These are phyloP conservation scores for Aspergillus coremiiformis DNA, from an alignment of 495 filamentous ascomycete genomes.

Conservation along the genomic window DNA sequence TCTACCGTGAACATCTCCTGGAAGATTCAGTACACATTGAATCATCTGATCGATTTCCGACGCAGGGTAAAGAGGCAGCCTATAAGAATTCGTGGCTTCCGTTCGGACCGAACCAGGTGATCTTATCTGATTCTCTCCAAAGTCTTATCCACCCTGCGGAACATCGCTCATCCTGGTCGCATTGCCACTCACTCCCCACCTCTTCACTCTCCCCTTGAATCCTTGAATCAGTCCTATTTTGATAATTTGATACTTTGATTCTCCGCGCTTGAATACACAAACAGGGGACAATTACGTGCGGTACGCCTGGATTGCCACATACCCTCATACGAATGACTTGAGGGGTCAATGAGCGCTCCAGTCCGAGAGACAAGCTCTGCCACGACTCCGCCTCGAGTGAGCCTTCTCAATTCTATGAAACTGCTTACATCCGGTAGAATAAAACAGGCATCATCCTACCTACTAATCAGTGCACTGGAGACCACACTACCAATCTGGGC, in stretches of 20 bases:
- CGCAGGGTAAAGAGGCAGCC: not conserved
- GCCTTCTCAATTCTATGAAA: not conserved
- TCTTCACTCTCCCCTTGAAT: constrained; percentile 6
- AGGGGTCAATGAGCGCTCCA: constrained; percentile 6
- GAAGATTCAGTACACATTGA: not conserved
- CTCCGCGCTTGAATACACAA: not conserved
- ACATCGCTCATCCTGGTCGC: constrained; percentile 5
- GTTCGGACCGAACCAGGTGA: constrained; percentile 15
- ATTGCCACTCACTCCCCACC: constrained; percentile 17
- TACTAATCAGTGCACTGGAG: constrained; percentile 5
- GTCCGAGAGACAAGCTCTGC: constrained; percentile 7
- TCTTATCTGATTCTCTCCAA: constrained; percentile 21
- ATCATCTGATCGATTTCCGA: not conserved
- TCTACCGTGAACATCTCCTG: no score
- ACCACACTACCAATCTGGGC: constrained; percentile 19
- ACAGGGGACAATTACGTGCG: not conserved
- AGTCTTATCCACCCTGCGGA: constrained; percentile 6
- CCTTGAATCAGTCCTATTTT: no score
- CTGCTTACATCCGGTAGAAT: not conserved
- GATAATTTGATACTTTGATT: no score
- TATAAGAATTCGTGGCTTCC: constrained; percentile 2
- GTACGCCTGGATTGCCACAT: not conserved
- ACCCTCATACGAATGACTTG: not conserved
- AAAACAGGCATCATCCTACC: constrained; percentile 1
- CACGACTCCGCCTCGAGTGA: constrained; percentile 6